A percentile compares a stretch with the other conserved stretches of the same genome.
Evolutionary conservation across 441 rosid species (phyloP).

Genomic region (Pelargonium citronellum): DNA sequence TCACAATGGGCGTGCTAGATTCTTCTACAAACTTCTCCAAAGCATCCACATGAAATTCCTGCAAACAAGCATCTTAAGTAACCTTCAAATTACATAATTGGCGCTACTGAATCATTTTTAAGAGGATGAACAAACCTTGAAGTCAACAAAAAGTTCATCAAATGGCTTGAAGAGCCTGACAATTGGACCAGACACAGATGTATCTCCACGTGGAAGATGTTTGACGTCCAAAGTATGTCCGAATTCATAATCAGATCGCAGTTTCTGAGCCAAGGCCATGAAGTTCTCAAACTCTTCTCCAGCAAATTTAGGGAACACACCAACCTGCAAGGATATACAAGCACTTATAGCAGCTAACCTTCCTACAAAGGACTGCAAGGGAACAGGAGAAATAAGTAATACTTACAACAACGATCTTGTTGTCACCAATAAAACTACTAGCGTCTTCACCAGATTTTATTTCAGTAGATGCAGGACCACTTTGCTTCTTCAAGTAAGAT

Average conservation of each 20-base stretch:
- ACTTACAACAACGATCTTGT: constrained; percentile 67
- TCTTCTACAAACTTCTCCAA: constrained; percentile 70
- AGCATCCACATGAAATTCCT: constrained; percentile 65
- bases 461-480: constrained; percentile 87
- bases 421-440: constrained; percentile 45
- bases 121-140: too few species aligned
- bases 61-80: constrained; percentile 28
- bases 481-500: constrained; percentile 68
- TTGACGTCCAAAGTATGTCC: constrained; percentile 80
- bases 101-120: too few species aligned
- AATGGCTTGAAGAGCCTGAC: constrained; percentile 96
- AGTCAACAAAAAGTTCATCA: constrained; percentile 79
- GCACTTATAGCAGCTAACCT: not conserved
- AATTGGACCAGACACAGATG: constrained; percentile 68
- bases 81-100: not conserved
- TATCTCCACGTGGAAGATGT: constrained; percentile 84
- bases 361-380: not conserved
- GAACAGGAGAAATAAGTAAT: constrained; percentile 2
- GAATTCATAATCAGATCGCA: constrained; percentile 82
- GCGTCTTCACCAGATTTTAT: constrained; percentile 68
- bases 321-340: constrained; percentile 54
- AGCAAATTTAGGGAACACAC: constrained; percentile 77
- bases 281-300: constrained; percentile 78
- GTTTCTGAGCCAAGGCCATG: constrained; percentile 60
- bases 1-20: constrained; percentile 63